Percentiles rank a stretch among this genome's conserved stretches.
Conservation (phyloP, 2,329 filamentous ascomycete genomes). For the Claviceps sp. region DNA sequence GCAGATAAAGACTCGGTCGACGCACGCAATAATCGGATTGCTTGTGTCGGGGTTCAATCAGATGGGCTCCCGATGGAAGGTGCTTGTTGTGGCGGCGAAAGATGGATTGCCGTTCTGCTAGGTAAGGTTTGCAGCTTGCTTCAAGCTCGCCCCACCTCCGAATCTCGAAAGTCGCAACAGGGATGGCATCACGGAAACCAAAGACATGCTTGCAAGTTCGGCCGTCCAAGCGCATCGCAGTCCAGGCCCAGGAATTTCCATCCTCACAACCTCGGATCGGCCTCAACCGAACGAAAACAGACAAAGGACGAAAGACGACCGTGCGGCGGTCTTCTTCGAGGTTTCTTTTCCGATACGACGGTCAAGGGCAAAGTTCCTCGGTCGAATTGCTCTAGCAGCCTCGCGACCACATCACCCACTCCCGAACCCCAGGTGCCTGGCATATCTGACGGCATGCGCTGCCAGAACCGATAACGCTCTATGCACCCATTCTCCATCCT, state of each 20-base stretch:
- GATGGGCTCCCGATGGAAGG: too few relatives aligned
- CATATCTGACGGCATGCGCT: slow-evolving; percentile 27
- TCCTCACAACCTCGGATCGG: not conserved
- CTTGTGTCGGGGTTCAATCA: too few relatives aligned
- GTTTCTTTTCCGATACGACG: not conserved
- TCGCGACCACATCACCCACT: slow-evolving; percentile 1
- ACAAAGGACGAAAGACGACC: not conserved
- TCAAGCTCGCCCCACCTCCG: slow-evolving; percentile 1
- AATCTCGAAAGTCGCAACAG: slow-evolving; percentile 3
- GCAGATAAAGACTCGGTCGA: not conserved
- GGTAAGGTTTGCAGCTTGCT: not conserved
- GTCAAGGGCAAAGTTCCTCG: not conserved
- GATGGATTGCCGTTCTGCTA: not conserved
- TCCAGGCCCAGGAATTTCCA: not conserved
- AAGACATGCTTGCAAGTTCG: not conserved
- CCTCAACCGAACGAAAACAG: not conserved
- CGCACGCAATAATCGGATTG: too few relatives aligned
- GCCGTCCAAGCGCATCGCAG: slow-evolving; percentile 1
- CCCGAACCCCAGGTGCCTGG: not conserved
- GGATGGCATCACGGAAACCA: slow-evolving; percentile 1
- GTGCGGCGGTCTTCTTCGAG: not conserved
- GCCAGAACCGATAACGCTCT: slow-evolving; percentile 33
- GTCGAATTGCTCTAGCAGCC: not conserved
- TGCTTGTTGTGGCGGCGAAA: not conserved
- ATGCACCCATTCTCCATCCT: slow-evolving; percentile 98